Base-by-base conservation (phyloP, 1,139 yeast genomes). In the Yamadazyma kanchanaburiensis region DNA sequence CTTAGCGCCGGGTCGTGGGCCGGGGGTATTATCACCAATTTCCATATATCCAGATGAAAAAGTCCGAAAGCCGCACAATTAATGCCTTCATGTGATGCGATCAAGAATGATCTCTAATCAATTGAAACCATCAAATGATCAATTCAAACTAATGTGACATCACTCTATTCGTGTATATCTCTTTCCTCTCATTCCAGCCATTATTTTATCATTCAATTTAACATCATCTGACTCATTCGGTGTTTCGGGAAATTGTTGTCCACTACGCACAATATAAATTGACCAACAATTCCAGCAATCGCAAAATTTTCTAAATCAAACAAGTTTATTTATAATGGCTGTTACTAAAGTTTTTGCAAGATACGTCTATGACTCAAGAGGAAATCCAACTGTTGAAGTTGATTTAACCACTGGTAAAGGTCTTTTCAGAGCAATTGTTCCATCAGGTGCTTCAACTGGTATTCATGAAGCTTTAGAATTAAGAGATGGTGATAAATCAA, bases 381-480 rank as follows among this genome's bases (percentile, higher is more conserved):
- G 95, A 70, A 88, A 88, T 77, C 96, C 96, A 68, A 88, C 96
- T 47, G 96, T 88, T 51, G 96, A 88, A 76, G 96, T 87, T 49
- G 95, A 88, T 56, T 55, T 87, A 50, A 73, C 81, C 74, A 88
- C 96, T 53, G 87, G 72, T 43, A 76, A 80, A 55, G 96, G 96
- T 57, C 60, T 75, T 46, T 86, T 84, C 87, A 81, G 95, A 67
- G 76, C 95, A 49, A 86, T 86, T 55, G 96, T 88, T 42, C 96
- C 96, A 61, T 85, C 95, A 45, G 96, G 96, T 69, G 96, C 96
- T 45, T 86, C 95, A 55, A 87, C 96, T 42, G 96, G 95, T 77
- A 64, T 80, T 63, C 91, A 83, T 65, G 96, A 88, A 74, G 96
- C 96, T 51, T 72, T 86, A 48, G 96, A 88, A 75, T 77, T 88